These are phyloP conservation scores for Oleoguttula mirabilis DNA, from an alignment of 495 filamentous ascomycete genomes.

Conservation along the genomic window DNA sequence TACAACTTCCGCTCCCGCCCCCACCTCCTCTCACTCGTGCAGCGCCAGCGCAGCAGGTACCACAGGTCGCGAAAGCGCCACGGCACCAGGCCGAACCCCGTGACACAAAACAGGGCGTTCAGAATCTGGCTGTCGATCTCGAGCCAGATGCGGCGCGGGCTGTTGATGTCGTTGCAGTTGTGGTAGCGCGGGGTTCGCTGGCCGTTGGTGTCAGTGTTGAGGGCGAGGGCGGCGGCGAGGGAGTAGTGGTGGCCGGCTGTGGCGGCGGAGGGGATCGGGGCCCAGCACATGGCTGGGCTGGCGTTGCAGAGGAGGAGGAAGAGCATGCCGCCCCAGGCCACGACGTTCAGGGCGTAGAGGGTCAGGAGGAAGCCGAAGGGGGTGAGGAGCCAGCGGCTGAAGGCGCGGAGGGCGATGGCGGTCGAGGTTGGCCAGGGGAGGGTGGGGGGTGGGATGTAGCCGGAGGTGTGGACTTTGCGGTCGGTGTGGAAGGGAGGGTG, in stretches of 20 bases:
- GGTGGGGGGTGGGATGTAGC: slow-evolving; percentile 60
- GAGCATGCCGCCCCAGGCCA: slow-evolving; percentile 86
- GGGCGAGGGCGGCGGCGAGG: slow-evolving; percentile 3
- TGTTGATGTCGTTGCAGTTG: slow-evolving; percentile 58
- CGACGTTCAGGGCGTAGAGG: slow-evolving; percentile 65
- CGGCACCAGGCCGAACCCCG: slow-evolving; percentile 70
- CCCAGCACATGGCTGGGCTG: slow-evolving; percentile 60
- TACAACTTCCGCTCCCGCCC: slow-evolving; percentile 31
- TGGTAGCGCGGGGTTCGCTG: slow-evolving; percentile 7
- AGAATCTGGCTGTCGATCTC: slow-evolving; percentile 77
- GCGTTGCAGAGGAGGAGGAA: slow-evolving; percentile 72
- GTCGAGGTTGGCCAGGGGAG: slow-evolving; percentile 44
- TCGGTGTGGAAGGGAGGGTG: slow-evolving; percentile 1
- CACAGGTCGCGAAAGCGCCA: slow-evolving; percentile 78
- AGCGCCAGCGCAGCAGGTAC: slow-evolving; percentile 51
- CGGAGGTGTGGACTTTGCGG: slow-evolving; percentile 36
- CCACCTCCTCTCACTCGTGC: slow-evolving; percentile 21
- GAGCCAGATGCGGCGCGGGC: slow-evolving; percentile 64
- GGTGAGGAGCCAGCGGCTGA: slow-evolving; percentile 49
- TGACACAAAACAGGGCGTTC: slow-evolving; percentile 79
- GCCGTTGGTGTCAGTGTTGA: background rate
- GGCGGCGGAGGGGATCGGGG: slow-evolving; percentile 32
- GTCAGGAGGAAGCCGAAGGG: slow-evolving; percentile 62
- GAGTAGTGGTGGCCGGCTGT: background rate
- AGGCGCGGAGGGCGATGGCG: slow-evolving; percentile 42